Evolutionary conservation across 1,284 basidiomycete genomes (phyloP), one percentile per base, ranked within the genome.

Genomic region (Cryptococcus depauperatus): DNA sequence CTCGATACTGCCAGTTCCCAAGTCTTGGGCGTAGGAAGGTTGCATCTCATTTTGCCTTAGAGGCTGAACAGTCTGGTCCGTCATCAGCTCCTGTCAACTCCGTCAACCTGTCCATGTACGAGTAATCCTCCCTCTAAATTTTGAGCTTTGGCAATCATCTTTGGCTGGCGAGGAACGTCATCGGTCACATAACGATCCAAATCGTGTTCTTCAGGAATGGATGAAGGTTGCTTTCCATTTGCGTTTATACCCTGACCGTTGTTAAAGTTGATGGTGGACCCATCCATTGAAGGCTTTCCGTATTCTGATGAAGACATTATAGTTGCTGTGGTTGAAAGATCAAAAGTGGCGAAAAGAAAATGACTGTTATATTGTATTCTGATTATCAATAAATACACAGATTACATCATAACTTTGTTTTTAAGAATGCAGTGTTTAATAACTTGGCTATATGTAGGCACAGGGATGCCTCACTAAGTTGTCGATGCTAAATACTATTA

Each of bases 1-100:
- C 42, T 59, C 56, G 44, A 69, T 62, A 1, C 56, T 47, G 19
- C 41, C 73, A 14, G 79, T 76, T 39, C 87, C 88, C 44, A 91
- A 70, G 67, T 91, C 86, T 69, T 93, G 87, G 2, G 89, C 81
- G 66, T 93, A 92, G 0, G 85, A 88, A 5, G 84, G 86, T 47
- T 71, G 58, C 60, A 69, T 68, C 35, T 71, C 69, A 47, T 62
- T 55, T 56, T 66, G 65, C 47, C 55, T 58, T 9, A 71, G 51
- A 5, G 69, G 68, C 50, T 71, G 68, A 3, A 71, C 69, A 21
- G 57, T 61, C 68, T 69, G n/a, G 30, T 11, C 13, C 25, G 18
- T 22, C 7, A 30, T 22, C 34, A 26, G 30, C 16, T 33, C 14
- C 9, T 22, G 21, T 26, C 18, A 30, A 13, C 16, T 13, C 13